phyloP scores from a whole-genome alignment of 805 yeast species.

The Babjeviella inositovora region DNA sequence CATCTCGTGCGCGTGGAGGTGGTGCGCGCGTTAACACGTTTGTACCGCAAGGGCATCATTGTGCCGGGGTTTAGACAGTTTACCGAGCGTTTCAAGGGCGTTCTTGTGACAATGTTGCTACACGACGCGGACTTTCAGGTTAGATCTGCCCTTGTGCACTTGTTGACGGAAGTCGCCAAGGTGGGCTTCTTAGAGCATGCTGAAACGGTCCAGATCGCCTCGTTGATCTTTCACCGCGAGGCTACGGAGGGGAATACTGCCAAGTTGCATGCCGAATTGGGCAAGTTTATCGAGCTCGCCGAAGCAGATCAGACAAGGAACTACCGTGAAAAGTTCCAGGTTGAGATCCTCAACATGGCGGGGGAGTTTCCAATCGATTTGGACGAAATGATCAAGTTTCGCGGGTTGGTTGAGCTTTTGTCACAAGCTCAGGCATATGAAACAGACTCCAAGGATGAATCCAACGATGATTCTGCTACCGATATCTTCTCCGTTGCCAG shows the following conservation, averaged over 20 bases:
- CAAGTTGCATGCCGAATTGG: conserved; percentile 26
- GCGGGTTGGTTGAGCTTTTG: conserved; percentile 9
- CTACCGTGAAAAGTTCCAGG: conserved; percentile 14
- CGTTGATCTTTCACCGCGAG: conserved; percentile 19
- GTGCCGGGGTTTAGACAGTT: conserved; percentile 64
- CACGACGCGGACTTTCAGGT: conserved; percentile 41
- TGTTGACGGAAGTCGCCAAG: conserved; percentile 37
- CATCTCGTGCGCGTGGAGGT: conserved; percentile 50
- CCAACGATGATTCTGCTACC: conserved; percentile 2
- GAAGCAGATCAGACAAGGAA: conserved; percentile 21
- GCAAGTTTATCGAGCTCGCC: conserved; percentile 32
- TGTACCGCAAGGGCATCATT: conserved; percentile 24
- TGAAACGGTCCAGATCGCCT: conserved; percentile 28
- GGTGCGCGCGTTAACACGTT: conserved; percentile 30
- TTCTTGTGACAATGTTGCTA: conserved; percentile 47
- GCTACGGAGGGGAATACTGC: conserved; percentile 5
- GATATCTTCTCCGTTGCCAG: conserved; percentile 11
- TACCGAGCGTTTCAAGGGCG: conserved; percentile 53
- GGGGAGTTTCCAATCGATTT: conserved; percentile 9
- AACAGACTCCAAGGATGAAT: conserved; percentile 3
- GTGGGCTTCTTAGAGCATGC: conserved; percentile 49
- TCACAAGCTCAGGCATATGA: conserved; percentile 10
- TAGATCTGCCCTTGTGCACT: conserved; percentile 27
- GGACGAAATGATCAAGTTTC: conserved; percentile 10
- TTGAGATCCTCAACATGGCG: conserved; percentile 11